These are phyloP conservation scores for Vitis rupestris DNA, from an alignment of 164 flowering plant species.

Conservation along the genomic window DNA sequence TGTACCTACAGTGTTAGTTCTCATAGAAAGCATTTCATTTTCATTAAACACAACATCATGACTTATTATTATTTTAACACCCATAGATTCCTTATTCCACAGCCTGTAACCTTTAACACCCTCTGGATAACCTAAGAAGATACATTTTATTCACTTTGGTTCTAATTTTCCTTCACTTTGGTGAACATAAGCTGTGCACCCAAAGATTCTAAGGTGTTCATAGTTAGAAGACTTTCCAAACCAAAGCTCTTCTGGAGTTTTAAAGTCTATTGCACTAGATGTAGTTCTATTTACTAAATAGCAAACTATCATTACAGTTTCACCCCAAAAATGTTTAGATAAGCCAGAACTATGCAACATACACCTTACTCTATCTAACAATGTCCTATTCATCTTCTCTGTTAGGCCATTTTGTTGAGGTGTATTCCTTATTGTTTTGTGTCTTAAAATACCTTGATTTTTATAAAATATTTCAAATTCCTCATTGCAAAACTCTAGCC, in stretches of 20 bases:
- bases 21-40: no score
- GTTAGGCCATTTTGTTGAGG: slow-evolving; percentile 10
- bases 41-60: no score
- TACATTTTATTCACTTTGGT: not conserved
- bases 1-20: no score
- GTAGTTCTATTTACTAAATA: not conserved
- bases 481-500: not conserved
- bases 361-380: not conserved
- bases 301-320: not conserved
- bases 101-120: slow-evolving; percentile 5
- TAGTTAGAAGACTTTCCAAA: not conserved
- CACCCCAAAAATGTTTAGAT: slow-evolving; percentile 4
- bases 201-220: not conserved
- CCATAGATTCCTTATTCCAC: not conserved
- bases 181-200: not conserved
- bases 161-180: not conserved
- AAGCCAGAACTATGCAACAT: not conserved
- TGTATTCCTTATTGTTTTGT: not conserved
- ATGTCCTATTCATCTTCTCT: not conserved
- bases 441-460: not conserved
- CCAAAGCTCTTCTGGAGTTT: not conserved
- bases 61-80: not conserved
- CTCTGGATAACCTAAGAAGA: not conserved
- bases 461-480: not conserved
- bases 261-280: not conserved